Evolutionary conservation across 257 asterid genomes (phyloP).

Genomic region (Ocimum tenuiflorum): DNA sequence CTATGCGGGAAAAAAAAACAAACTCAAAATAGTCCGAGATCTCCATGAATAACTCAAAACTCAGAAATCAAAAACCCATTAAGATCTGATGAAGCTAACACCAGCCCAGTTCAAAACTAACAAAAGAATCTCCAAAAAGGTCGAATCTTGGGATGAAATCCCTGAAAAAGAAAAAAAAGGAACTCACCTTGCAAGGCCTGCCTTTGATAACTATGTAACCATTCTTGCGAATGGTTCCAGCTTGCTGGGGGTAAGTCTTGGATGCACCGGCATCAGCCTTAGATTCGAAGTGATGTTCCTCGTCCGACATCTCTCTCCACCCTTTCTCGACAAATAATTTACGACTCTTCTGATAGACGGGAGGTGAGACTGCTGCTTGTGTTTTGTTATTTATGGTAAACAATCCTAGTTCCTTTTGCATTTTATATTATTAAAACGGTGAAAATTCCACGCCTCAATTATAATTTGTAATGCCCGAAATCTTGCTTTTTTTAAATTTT

Average conservation of each 20-base stretch:
- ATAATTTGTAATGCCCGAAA: too few relatives aligned
- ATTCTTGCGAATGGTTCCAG: constrained; percentile 74
- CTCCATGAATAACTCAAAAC: neutral
- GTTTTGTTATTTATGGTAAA: too few relatives aligned
- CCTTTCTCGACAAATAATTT: too few relatives aligned
- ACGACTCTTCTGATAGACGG: too few relatives aligned
- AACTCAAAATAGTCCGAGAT: neutral
- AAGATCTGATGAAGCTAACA: constrained; percentile 21
- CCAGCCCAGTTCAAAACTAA: neutral
- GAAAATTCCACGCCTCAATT: too few relatives aligned
- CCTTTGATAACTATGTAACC: constrained; percentile 28
- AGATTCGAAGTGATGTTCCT: too few relatives aligned
- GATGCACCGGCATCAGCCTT: constrained; percentile 15
- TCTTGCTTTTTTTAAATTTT: too few relatives aligned
- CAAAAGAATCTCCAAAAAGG: neutral
- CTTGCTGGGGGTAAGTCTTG: constrained; percentile 76
- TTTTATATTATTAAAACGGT: too few relatives aligned
- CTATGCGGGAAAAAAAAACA: too few relatives aligned
- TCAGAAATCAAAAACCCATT: neutral
- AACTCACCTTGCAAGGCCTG: constrained; percentile 66
- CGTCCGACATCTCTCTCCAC: too few relatives aligned
- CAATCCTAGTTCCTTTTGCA: too few relatives aligned
- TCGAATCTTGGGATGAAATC: neutral
- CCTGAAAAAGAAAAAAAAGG: neutral
- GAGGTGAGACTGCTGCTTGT: too few relatives aligned